Base-by-base conservation (phyloP, 1,139 yeast genomes). In the Ogataea hybrid region DNA sequence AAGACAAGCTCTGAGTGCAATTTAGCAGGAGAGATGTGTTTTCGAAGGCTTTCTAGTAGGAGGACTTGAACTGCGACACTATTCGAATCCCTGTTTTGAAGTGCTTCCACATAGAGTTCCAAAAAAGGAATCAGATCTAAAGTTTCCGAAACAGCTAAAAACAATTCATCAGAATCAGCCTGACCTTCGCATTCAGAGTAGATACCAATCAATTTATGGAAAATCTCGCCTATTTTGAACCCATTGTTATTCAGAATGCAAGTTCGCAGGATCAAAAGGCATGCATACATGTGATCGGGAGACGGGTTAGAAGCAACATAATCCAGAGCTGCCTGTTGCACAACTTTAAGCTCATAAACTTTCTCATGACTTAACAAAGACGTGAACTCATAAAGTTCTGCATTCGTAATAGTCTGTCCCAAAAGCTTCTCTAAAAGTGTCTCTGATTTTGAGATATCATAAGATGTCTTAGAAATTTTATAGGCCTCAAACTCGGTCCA, bases 401-500 rank as follows among this genome's bases (percentile, higher is more conserved):
- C n/a, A 14, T 32, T 39, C 3, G 40, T 16, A 9, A 49, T 44
- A 3, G 25, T 22, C 6, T 45, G 28, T 3, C 35, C 27, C 12
- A 36, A 32, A 32, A 51, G 23, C 35, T 49, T 49, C 5, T 29
- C 35, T 5, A 47, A 11, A 5, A 45, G 29, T 3, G 29, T 25
- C 9, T 21, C 14, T 7, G 31, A 17, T 17, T 39, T 29, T 8
- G 20, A 34, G 14, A 28, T 32, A 25, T 22, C 25, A 6, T 18
- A 18, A 7, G 20, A 18, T 18, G 6, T 18, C 20, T 18, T 18
- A 6, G 20, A 18, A 6, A 18, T 18, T 18, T 47, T 49, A 30
- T 34, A 44, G 6, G 41, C 21, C 25, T 53, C 56, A 42, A 53
- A 50, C 18, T 46, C 53, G 25, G 49, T 41, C 56, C 56, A 54